A percentile compares a stretch with the other conserved stretches of the same genome.
Evolutionary conservation across 352 stramenopile species (phyloP).

Genomic region (Pythium biforme): DNA sequence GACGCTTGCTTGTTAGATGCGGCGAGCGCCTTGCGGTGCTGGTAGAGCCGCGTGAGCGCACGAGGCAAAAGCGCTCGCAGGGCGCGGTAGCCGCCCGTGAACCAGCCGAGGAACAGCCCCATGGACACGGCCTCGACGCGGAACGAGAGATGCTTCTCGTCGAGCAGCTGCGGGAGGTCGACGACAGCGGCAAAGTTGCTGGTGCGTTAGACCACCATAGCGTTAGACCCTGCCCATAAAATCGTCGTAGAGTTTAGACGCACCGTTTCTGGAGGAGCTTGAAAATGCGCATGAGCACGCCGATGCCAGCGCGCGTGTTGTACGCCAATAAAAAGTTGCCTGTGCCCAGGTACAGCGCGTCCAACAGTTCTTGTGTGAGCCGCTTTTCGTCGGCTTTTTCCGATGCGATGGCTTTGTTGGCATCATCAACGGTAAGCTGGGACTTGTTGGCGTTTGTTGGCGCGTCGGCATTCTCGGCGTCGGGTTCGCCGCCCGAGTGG

Average conservation of each 20-base stretch:
- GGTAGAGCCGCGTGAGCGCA: slow-evolving; percentile 35
- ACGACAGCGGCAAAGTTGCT: slow-evolving; percentile 51
- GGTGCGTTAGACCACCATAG: slow-evolving; percentile 4
- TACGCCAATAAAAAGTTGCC: slow-evolving; percentile 87
- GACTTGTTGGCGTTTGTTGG: background rate
- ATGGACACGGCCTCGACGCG: slow-evolving; percentile 83
- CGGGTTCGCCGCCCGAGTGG: slow-evolving; percentile 22
- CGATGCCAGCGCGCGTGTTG: slow-evolving; percentile 83
- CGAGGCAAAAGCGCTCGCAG: slow-evolving; percentile 55
- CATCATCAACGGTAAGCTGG: background rate
- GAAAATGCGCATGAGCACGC: slow-evolving; percentile 66
- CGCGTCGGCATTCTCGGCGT: slow-evolving; percentile 7
- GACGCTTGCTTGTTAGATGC: background rate
- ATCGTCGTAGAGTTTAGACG: slow-evolving; percentile 2
- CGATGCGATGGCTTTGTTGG: background rate
- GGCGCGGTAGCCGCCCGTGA: slow-evolving; percentile 75
- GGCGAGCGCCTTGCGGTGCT: background rate
- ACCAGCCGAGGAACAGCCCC: slow-evolving; percentile 84
- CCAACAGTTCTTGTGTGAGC: slow-evolving; percentile 56
- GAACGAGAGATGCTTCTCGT: slow-evolving; percentile 76
- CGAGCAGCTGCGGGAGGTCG: slow-evolving; percentile 62
- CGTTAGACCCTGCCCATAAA: background rate
- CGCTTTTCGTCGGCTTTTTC: slow-evolving; percentile 9
- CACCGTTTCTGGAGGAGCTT: slow-evolving; percentile 60
- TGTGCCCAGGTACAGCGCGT: slow-evolving; percentile 69